A percentile compares a stretch with the other conserved stretches of the same genome.
These are phyloP conservation scores for Lichtheimia hyalospora DNA, from an alignment of 371 early-diverging fungal genomes.

Conservation along the genomic window DNA sequence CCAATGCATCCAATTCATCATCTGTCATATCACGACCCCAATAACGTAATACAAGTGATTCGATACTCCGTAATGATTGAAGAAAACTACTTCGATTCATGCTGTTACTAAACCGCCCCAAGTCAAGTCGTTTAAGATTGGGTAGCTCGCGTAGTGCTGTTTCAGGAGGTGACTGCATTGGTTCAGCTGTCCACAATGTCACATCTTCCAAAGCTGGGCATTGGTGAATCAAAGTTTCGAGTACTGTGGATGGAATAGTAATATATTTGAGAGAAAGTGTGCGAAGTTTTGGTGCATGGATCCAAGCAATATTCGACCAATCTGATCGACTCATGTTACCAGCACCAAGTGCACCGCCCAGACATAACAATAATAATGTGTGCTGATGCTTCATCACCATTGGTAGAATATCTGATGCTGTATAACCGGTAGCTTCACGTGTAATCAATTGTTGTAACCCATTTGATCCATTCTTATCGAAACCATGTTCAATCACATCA, in stretches of 20 bases:
- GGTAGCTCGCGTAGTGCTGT: not conserved
- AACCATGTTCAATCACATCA: not conserved
- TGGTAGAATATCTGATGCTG: not conserved
- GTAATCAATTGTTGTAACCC: constrained; percentile 4
- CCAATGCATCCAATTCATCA: not conserved
- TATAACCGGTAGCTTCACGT: not conserved
- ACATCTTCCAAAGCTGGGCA: not conserved
- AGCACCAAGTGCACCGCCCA: not conserved
- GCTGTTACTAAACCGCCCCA: not conserved
- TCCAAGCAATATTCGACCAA: not conserved
- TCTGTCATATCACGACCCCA: constrained; percentile 1
- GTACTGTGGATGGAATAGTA: not conserved
- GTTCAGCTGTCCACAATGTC: not conserved
- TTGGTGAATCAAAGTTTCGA: not conserved
- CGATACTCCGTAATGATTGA: not conserved
- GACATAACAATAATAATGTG: not conserved
- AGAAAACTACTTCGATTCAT: not conserved
- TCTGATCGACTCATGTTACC: not conserved
- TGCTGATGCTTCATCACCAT: not conserved
- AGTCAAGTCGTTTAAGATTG: not conserved
- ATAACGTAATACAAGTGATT: not conserved
- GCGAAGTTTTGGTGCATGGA: not conserved
- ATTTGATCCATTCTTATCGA: not conserved
- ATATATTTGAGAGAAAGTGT: constrained; percentile 5
- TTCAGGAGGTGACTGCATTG: too few species aligned